phyloP scores from a whole-genome alignment of 169 alveolate genomes.

The Besnoitia besnoiti region DNA sequence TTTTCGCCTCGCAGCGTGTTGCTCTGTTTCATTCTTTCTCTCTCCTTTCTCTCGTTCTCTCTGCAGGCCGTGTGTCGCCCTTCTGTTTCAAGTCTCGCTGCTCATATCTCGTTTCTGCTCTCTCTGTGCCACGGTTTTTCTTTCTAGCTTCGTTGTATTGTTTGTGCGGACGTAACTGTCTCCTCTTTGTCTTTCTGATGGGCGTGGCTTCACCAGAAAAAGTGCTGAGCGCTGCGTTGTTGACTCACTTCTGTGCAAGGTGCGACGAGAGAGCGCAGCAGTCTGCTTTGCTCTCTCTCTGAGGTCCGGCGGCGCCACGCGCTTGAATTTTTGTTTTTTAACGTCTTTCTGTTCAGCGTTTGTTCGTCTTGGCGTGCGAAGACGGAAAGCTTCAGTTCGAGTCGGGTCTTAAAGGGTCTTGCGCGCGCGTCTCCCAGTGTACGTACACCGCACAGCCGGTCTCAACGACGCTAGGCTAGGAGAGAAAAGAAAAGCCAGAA shows the following conservation, averaged over 20 bases:
- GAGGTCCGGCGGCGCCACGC: too few species aligned
- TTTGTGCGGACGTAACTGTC: not conserved
- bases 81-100: too few species aligned
- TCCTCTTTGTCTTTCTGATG: not conserved
- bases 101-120: too few species aligned
- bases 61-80: too few species aligned
- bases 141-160: too few species aligned
- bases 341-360: not conserved
- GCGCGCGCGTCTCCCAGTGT: conserved; percentile 34
- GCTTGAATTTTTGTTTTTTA: not conserved
- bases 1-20: not conserved
- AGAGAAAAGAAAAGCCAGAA: not conserved
- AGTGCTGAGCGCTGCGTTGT: too few species aligned
- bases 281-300: too few species aligned
- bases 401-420: not conserved
- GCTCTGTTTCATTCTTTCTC: not conserved
- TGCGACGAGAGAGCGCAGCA: too few species aligned
- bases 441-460: not conserved
- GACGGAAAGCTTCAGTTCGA: conserved; percentile 10
- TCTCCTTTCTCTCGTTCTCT: not conserved
- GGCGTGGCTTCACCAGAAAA: too few species aligned
- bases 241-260: too few species aligned
- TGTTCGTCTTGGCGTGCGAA: conserved; percentile 24
- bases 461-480: not conserved
- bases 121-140: too few species aligned